Evolutionary conservation across 2,329 filamentous ascomycete species (phyloP).

Genomic region (Capronia coronata): DNA sequence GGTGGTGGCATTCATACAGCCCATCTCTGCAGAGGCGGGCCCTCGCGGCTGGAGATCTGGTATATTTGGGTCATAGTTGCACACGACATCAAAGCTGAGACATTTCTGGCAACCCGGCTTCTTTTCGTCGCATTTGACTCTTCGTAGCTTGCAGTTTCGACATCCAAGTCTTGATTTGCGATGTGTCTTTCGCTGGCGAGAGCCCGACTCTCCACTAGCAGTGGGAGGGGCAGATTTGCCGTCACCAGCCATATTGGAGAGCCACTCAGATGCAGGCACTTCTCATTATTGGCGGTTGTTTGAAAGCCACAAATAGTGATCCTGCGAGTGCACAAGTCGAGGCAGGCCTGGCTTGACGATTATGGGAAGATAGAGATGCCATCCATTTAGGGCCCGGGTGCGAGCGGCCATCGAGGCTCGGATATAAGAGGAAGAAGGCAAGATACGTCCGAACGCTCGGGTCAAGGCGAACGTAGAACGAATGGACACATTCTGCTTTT

Average conservation of each 20-base stretch:
- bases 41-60: constrained; percentile 26
- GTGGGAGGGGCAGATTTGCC: neutral
- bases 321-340: no score
- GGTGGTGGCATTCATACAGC: neutral
- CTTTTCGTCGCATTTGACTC: constrained; percentile 47
- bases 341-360: no score
- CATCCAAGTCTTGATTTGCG: constrained; percentile 44
- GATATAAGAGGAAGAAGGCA: no score
- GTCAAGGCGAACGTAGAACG: no score
- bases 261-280: no score
- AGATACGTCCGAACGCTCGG: neutral
- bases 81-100: constrained; percentile 40
- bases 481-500: neutral
- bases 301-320: no score
- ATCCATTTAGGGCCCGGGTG: no score
- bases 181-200: constrained; percentile 17
- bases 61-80: constrained; percentile 39
- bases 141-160: constrained; percentile 48
- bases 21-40: constrained; percentile 22
- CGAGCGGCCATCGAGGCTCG: neutral
- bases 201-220: neutral
- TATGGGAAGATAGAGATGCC: no score
- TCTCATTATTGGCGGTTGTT: no score
- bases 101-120: constrained; percentile 43
- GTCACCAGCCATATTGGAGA: neutral